Evolutionary conservation across 371 early-diverging fungal species (phyloP).

Genomic region (Mortierella sp.): DNA sequence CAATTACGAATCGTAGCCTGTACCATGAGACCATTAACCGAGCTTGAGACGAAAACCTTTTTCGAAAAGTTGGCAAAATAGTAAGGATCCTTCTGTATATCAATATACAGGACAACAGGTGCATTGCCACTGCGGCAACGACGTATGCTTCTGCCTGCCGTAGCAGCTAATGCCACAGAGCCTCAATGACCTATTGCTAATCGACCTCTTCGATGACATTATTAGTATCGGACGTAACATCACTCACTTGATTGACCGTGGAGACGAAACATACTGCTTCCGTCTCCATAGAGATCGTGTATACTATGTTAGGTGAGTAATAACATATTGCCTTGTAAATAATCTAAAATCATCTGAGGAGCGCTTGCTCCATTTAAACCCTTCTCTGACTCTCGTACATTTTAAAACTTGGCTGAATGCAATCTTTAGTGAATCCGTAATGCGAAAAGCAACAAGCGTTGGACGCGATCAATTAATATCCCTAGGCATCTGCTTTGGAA

Average conservation of each 20-base stretch:
- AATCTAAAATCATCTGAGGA: neutral
- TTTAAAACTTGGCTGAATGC: neutral
- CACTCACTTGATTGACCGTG: conserved; percentile 92
- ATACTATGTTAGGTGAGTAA: conserved; percentile 89
- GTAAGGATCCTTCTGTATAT: conserved; percentile 62
- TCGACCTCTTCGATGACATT: neutral
- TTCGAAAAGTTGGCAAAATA: conserved; percentile 98
- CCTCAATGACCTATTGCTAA: neutral
- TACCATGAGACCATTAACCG: conserved; percentile 93
- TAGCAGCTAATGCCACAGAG: no score
- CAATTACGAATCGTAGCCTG: neutral
- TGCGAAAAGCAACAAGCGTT: conserved; percentile 88
- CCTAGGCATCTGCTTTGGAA: conserved; percentile 97
- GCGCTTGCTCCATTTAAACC: no score
- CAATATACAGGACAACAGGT: neutral
- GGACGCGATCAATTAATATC: conserved; percentile 92
- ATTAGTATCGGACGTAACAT: conserved; percentile 94
- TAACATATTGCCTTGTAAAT: neutral
- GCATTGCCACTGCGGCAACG: neutral
- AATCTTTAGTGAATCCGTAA: conserved; percentile 85
- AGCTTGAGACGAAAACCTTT: conserved; percentile 94
- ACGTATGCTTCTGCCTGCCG: no score
- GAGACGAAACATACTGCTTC: conserved; percentile 96
- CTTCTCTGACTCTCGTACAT: neutral
- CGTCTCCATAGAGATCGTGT: conserved; percentile 94